These are phyloP conservation scores for Phaeodactylum tricornutum DNA, from an alignment of 108 stramenopile species.

Conservation along the genomic window DNA sequence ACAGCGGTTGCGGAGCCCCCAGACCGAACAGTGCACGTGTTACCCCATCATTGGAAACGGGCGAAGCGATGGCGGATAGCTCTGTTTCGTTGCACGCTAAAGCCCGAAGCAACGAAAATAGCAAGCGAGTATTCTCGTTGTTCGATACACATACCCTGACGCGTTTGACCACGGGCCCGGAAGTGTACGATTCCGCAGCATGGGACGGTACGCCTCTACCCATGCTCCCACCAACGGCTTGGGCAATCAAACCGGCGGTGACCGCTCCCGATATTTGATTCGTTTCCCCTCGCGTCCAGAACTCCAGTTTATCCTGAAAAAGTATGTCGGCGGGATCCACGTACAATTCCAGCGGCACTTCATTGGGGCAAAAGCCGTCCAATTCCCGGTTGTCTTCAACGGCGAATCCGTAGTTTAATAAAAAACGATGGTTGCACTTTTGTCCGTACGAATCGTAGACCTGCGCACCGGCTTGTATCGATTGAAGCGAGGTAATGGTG, in stretches of 20 bases:
- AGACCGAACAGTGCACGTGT: constrained; percentile 32
- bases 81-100: constrained; percentile 62
- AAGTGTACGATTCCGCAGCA: neutral
- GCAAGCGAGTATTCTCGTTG: constrained; percentile 88
- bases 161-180: constrained; percentile 41
- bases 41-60: constrained; percentile 5
- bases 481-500: constrained; percentile 89
- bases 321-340: constrained; percentile 53
- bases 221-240: neutral
- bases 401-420: constrained; percentile 99
- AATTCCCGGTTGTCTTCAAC: constrained; percentile 94
- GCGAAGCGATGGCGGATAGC: constrained; percentile 37
- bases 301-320: constrained; percentile 57
- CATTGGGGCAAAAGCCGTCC: constrained; percentile 98
- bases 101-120: constrained; percentile 78
- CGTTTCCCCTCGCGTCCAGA: constrained; percentile 83
- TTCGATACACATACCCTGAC: constrained; percentile 89
- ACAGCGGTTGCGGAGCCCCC: constrained; percentile 8
- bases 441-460: constrained; percentile 99
- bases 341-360: constrained; percentile 80
- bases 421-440: constrained; percentile 99
- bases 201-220: neutral
- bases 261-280: no score
- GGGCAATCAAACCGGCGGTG: no score
- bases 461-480: constrained; percentile 73